A percentile compares a stretch with the other conserved stretches of the same genome.
Conservation (phyloP, 2,329 filamentous ascomycete species). For the Sarocladium oryzae region DNA sequence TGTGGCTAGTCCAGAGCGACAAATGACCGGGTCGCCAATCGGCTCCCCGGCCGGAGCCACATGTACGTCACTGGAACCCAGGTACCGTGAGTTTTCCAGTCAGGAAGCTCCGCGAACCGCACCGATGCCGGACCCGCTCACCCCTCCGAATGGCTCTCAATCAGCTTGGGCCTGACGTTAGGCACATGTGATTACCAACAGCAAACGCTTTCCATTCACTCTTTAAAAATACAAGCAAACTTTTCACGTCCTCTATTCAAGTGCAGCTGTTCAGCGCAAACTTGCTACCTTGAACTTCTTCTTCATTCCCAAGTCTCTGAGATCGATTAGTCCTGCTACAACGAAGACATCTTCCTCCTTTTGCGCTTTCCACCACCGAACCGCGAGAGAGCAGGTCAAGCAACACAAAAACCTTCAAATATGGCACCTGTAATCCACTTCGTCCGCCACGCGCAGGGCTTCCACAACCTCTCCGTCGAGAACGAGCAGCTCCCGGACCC, state of each 20-base stretch:
- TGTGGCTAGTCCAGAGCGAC: too few species aligned
- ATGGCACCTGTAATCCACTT: constrained; percentile 56
- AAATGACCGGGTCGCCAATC: constrained; percentile 4
- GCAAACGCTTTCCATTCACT: too few species aligned
- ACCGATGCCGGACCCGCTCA: constrained; percentile 8
- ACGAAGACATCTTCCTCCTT: too few species aligned
- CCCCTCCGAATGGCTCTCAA: neutral
- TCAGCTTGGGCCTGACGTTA: too few species aligned
- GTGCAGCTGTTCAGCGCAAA: too few species aligned
- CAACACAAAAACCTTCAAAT: constrained; percentile 9
- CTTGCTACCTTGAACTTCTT: too few species aligned
- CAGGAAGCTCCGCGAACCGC: constrained; percentile 4
- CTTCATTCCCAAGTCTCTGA: too few species aligned
- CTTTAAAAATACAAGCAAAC: too few species aligned
- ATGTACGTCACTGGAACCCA: neutral
- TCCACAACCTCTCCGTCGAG: constrained; percentile 67
- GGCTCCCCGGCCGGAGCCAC: constrained; percentile 4
- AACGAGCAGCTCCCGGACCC: constrained; percentile 75
- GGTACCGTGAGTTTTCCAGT: neutral
- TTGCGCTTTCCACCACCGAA: too few species aligned
- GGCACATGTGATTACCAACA: too few species aligned
- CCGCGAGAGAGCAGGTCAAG: neutral
- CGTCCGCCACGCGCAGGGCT: constrained; percentile 70
- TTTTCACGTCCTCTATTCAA: too few species aligned
- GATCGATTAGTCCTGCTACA: too few species aligned